Conservation (phyloP, 768 basidiomycete genomes). For the Phylloporus sp. region DNA sequence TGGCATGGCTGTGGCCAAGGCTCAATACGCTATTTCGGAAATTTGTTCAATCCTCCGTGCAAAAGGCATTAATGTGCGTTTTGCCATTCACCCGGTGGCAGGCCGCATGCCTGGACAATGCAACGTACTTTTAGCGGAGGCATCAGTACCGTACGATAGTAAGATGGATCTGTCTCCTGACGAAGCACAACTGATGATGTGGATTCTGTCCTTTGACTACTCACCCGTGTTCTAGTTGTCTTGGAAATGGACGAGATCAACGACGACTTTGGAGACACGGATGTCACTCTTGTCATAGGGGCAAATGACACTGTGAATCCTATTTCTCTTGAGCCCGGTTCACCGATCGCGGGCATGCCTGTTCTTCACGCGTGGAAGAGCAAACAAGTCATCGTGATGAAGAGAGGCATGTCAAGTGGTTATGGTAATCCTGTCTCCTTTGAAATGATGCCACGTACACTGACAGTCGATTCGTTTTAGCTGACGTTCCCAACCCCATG, state of each 20-base stretch:
- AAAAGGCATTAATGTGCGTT: slow-evolving; percentile 77
- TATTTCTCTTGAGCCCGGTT: slow-evolving; percentile 82
- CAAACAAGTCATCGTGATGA: slow-evolving; percentile 91
- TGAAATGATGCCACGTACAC: background rate
- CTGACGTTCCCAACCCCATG: slow-evolving; percentile 91
- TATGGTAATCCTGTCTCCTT: slow-evolving; percentile 59
- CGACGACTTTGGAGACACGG: slow-evolving; percentile 84
- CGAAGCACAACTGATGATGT: background rate
- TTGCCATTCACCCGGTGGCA: slow-evolving; percentile 87
- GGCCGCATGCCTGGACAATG: slow-evolving; percentile 94
- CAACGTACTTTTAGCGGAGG: slow-evolving; percentile 88
- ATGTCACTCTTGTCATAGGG: slow-evolving; percentile 87
- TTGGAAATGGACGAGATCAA: slow-evolving; percentile 95
- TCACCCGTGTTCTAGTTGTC: slow-evolving; percentile 52
- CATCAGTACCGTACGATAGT: slow-evolving; percentile 89
- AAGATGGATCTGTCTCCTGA: slow-evolving; percentile 22
- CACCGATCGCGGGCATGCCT: slow-evolving; percentile 89
- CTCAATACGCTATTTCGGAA: slow-evolving; percentile 76
- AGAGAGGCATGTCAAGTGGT: slow-evolving; percentile 83
- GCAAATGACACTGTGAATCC: slow-evolving; percentile 94
- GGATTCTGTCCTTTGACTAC: background rate
- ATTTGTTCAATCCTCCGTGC: slow-evolving; percentile 69
- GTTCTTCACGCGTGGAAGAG: slow-evolving; percentile 92
- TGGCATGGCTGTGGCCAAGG: slow-evolving; percentile 91
- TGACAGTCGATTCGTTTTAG: slow-evolving; percentile 34